A percentile compares a stretch with the other conserved stretches of the same genome.
These are phyloP conservation scores for Aspergillus pseudoviridinutans DNA, from an alignment of 2,329 filamentous ascomycete genomes.

Conservation along the genomic window DNA sequence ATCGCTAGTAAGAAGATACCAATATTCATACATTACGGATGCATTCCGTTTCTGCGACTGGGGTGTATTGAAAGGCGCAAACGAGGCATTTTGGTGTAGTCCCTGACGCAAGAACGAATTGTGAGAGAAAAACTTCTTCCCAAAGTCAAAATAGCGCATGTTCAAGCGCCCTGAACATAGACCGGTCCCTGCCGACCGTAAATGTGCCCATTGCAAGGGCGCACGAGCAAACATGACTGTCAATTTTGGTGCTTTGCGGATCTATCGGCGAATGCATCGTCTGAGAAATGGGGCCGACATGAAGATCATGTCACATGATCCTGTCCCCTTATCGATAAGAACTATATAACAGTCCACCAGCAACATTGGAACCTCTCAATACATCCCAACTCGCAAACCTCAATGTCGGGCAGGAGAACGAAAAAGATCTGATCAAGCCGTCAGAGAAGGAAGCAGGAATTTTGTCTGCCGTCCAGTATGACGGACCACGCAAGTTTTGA, in stretches of 20 bases:
- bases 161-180: constrained; percentile 10
- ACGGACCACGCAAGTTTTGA: not conserved
- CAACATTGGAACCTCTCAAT: not conserved
- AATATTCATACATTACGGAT: constrained; percentile 49
- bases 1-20: not conserved
- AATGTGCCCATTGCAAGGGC: constrained; percentile 22
- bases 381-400: not conserved
- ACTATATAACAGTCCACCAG: constrained; percentile 12
- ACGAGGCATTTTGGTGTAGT: constrained; percentile 22
- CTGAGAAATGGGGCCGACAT: not conserved
- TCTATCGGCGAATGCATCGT: not conserved
- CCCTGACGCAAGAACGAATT: constrained; percentile 23
- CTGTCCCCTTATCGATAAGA: not conserved
- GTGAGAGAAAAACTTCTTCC: constrained; percentile 32
- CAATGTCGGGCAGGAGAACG: not conserved
- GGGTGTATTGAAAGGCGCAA: constrained; percentile 31
- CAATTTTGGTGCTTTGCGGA: constrained; percentile 3
- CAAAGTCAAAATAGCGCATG: constrained; percentile 17
- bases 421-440: not conserved
- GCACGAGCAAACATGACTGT: constrained; percentile 28
- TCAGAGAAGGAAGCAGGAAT: not conserved
- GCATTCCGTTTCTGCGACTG: constrained; percentile 47
- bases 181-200: constrained; percentile 11
- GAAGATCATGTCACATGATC: not conserved
- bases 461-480: not conserved